Base-by-base conservation (phyloP, 305 asterid genomes). In the Solanum aculeatissimum region DNA sequence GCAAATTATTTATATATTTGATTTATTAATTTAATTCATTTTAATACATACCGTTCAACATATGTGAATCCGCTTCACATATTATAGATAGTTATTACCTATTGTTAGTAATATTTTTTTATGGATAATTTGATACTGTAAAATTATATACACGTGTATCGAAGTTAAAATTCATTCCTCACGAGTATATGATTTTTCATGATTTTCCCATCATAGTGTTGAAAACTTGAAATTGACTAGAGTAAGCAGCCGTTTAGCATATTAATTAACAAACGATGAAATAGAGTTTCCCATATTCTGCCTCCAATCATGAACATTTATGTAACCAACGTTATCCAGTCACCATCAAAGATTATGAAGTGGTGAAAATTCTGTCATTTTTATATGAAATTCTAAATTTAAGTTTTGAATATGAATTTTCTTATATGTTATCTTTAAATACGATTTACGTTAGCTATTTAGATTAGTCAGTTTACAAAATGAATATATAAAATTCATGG, bases 401-500 rank as follows among this genome's bases (percentile, higher is more conserved):
- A 53, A 53, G 2, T 16, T 15, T 16, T 13, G 16, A 7, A 4
- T 60, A 4, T 63, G 42, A 63, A 27, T 25, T 6, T 2, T 1
- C 1, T 7, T 63, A 7, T 14, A 14, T 4, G 14, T 27, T 27
- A 6, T 8, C 2, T 4, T 6, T 1, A 14, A 27, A 13, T 23
- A 4, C 4, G 0, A 60, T 7, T 27, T 27, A 0, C 10, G 1
- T 6, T 4, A 13, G 1, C 0, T 7, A 63, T 63, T 6, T 4
- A 27, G 0, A 27, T 63, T 63, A 63, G 1, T 62, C 18, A 12
- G 25, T 2, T 0, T 1, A 10, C 1, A 14, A 25, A 27, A 13
- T 14, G 2, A 63, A 10, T 27, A 14, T 4, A 0, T 0, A 21
- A 4, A 0, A 21, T 6, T 2, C 27, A 57, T 0, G 2, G 7